These are phyloP conservation scores for Cladophialophora exuberans DNA, from an alignment of 2,329 filamentous ascomycete genomes.

Conservation along the genomic window DNA sequence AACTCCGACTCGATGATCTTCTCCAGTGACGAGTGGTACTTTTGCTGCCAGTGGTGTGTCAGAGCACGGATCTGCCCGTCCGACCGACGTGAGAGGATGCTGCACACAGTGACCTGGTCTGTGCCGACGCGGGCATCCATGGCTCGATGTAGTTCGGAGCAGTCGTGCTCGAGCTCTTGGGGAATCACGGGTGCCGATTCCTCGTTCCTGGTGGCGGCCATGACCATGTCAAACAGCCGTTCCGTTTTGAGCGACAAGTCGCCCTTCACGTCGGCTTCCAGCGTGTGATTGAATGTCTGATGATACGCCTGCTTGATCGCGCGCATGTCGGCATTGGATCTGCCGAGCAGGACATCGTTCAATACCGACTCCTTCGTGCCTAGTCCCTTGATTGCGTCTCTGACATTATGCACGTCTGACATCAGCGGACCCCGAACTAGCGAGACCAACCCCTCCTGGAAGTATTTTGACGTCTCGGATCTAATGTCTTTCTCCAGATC, in stretches of 20 bases:
- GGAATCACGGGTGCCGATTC: constrained; percentile 75
- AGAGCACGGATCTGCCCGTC: constrained; percentile 86
- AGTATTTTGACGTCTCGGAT: constrained; percentile 74
- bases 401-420: constrained; percentile 72
- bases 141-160: constrained; percentile 74
- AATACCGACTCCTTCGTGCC: constrained; percentile 87
- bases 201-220: constrained; percentile 74
- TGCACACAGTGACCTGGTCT: constrained; percentile 76
- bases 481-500: constrained; percentile 75
- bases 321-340: constrained; percentile 83
- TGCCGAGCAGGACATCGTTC: constrained; percentile 81
- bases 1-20: constrained; percentile 80
- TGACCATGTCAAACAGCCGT: constrained; percentile 79
- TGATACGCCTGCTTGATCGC: constrained; percentile 84
- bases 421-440: constrained; percentile 77
- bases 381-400: constrained; percentile 72
- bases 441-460: constrained; percentile 74
- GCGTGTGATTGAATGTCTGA: constrained; percentile 64
- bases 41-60: constrained; percentile 70
- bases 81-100: constrained; percentile 74
- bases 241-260: constrained; percentile 88
- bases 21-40: constrained; percentile 71
- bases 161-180: constrained; percentile 74
- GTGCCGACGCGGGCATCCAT: constrained; percentile 70
- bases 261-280: constrained; percentile 73